Evolutionary conservation across 2,329 filamentous ascomycete genomes (phyloP), one percentile per base, ranked within the genome.

Genomic region (Cryphonectria carpinicola): DNA sequence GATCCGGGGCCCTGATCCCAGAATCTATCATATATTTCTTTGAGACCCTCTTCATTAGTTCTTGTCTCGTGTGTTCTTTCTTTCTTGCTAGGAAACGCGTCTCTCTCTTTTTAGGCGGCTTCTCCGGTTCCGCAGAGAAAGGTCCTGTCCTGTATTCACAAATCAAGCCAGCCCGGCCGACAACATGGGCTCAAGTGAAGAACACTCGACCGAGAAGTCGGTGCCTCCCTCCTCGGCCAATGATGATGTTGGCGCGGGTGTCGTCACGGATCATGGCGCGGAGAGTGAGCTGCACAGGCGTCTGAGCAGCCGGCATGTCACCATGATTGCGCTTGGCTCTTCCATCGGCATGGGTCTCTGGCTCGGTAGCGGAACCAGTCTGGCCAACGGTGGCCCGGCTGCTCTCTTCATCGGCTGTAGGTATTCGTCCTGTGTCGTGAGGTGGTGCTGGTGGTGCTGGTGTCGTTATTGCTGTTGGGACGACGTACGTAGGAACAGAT

Each of bases 301-400:
- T 6, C 78, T 84, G 46, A 78, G 79, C 71, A 83, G 81, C 14
- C 81, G 85, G 22, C 85, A 87, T 74, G 81, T 87, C 65, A 85
- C 87, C 74, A 87, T 87, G 85, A 86, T 87, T 70, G 85, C 85
- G 25, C 79, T 83, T 46, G 80, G 80, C 60, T 80, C 79, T 28
- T 83, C 79, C 35, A 85, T 85, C 76, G 83, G 84, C 6, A 83
- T 82, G 79, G 83, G 83, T 28, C 73, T 85, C 14, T 85, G 83
- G 81, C 78, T 84, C n/a, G 83, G 83, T 19, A 80, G 79, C 60
- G 83, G 84, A 22, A 79, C 77, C 22, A 83, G 81, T 1, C 77
- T 84, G 2, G 76, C 75, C 13, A 77, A 76, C 39, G 83, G 82
- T 60, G 83, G 83, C 25, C 83, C 83, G 1, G 83, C 81, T 35